Conservation (phyloP, 805 yeast genomes). For the Saccharomyces jurei region DNA sequence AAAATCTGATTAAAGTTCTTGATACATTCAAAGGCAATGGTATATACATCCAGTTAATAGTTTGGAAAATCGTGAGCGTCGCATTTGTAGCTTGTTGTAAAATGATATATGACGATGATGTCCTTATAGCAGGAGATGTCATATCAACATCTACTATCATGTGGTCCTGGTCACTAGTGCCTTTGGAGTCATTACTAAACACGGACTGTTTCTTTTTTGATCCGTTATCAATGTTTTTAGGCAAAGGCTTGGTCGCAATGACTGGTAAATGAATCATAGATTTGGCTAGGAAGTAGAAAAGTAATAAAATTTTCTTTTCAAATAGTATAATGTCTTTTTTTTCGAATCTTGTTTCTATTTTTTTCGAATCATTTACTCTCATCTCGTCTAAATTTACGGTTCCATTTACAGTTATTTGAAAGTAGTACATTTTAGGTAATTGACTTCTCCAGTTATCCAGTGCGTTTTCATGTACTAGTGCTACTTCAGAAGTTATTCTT, state of each 20-base stretch:
- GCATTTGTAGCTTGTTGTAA: constrained; percentile 62
- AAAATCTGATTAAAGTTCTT: constrained; percentile 54
- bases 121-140: constrained; percentile 17
- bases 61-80: constrained; percentile 44
- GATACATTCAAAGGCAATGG: constrained; percentile 60
- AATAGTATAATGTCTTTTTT: constrained; percentile 22
- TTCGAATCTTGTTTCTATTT: constrained; percentile 6
- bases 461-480: constrained; percentile 49
- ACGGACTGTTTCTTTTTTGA: constrained; percentile 6
- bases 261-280: constrained; percentile 58
- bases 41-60: constrained; percentile 37
- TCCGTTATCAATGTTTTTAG: constrained; percentile 16
- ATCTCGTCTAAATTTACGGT: constrained; percentile 22
- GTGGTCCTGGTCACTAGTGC: constrained; percentile 11
- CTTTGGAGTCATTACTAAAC: neutral
- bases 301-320: constrained; percentile 46
- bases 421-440: constrained; percentile 51
- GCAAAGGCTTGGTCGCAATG: constrained; percentile 38
- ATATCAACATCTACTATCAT: neutral
- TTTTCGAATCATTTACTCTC: neutral
- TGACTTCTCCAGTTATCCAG: constrained; percentile 75
- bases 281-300: constrained; percentile 54
- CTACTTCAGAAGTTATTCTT: constrained; percentile 18
- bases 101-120: constrained; percentile 52
- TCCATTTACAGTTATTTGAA: constrained; percentile 58